These are phyloP conservation scores for Mycocentrospora acerina DNA, from an alignment of 2,329 filamentous ascomycete genomes.

Conservation along the genomic window DNA sequence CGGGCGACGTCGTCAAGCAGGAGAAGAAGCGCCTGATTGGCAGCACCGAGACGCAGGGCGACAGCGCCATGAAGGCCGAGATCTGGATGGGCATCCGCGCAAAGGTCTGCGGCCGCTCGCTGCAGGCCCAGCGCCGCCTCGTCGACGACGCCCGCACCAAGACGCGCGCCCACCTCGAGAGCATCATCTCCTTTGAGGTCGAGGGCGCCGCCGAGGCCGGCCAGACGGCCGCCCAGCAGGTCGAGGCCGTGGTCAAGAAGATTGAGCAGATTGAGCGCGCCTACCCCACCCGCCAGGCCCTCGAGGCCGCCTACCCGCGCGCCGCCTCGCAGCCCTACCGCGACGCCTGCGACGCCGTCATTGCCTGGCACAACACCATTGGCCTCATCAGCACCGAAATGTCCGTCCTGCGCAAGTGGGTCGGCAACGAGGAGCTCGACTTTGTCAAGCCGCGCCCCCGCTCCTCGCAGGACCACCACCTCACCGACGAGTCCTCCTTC, in stretches of 20 bases:
- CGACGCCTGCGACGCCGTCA: slow-evolving; percentile 82
- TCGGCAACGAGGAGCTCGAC: slow-evolving; percentile 92
- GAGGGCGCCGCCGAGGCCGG: slow-evolving; percentile 91
- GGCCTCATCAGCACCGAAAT: slow-evolving; percentile 95
- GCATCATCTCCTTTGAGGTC: slow-evolving; percentile 90
- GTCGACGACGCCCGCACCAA: slow-evolving; percentile 79
- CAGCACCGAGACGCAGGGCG: slow-evolving; percentile 70
- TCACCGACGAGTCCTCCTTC: slow-evolving; percentile 89
- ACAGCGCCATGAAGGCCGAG: slow-evolving; percentile 66
- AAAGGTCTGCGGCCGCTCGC: slow-evolving; percentile 77
- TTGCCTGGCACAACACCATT: slow-evolving; percentile 96
- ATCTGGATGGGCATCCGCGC: slow-evolving; percentile 89
- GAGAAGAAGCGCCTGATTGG: slow-evolving; percentile 96
- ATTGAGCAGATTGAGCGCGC: slow-evolving; percentile 86
- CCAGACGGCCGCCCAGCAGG: slow-evolving; percentile 83
- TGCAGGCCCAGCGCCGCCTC: slow-evolving; percentile 82
- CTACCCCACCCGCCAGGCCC: slow-evolving; percentile 76
- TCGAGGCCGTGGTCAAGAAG: slow-evolving; percentile 83
- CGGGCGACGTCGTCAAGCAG: slow-evolving; percentile 94
- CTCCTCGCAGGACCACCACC: slow-evolving; percentile 68
- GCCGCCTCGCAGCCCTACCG: slow-evolving; percentile 76
- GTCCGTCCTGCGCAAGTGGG: slow-evolving; percentile 89
- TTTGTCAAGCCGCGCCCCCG: slow-evolving; percentile 75
- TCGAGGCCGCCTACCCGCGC: slow-evolving; percentile 73
- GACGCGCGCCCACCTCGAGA: slow-evolving; percentile 75